Evolutionary conservation across 768 basidiomycete genomes (phyloP).

Genomic region (Xerocomellus intermedius): DNA sequence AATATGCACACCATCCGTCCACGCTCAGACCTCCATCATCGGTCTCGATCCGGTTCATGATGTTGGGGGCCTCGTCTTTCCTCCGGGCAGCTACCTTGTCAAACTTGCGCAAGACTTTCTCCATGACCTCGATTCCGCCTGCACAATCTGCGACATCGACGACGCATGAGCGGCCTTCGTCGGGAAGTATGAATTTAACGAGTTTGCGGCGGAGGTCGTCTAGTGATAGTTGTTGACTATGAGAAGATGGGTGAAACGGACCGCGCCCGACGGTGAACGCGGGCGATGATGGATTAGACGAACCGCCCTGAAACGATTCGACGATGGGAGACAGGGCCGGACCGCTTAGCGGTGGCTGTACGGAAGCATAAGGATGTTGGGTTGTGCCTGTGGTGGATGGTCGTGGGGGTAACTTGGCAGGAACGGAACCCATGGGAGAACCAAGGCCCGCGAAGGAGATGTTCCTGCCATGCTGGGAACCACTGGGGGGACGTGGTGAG

Average conservation of each 20-base stretch:
- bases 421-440: conserved; percentile 36
- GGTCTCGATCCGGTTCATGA: conserved; percentile 55
- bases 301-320: conserved; percentile 48
- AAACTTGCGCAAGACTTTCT: conserved; percentile 88
- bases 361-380: conserved; percentile 60
- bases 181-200: conserved; percentile 85
- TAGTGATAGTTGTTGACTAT: conserved; percentile 49
- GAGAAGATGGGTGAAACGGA: conserved; percentile 50
- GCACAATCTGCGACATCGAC: conserved; percentile 80
- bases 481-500: conserved; percentile 41
- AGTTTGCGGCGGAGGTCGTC: conserved; percentile 81
- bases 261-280: conserved; percentile 60
- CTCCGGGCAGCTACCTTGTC: conserved; percentile 54
- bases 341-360: conserved; percentile 41
- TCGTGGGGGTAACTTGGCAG: conserved; percentile 43
- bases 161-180: conserved; percentile 73
- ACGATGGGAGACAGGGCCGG: conserved; percentile 70
- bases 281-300: conserved; percentile 47
- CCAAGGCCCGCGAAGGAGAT: conserved; percentile 47
- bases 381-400: conserved; percentile 43
- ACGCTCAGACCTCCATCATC: conserved; percentile 77
- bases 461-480: conserved; percentile 50
- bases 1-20: conserved; percentile 87
- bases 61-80: conserved; percentile 42
- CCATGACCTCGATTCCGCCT: conserved; percentile 83